Evolutionary conservation across 2,329 filamentous ascomycete species (phyloP).

Genomic region (Aspergillus candidus): DNA sequence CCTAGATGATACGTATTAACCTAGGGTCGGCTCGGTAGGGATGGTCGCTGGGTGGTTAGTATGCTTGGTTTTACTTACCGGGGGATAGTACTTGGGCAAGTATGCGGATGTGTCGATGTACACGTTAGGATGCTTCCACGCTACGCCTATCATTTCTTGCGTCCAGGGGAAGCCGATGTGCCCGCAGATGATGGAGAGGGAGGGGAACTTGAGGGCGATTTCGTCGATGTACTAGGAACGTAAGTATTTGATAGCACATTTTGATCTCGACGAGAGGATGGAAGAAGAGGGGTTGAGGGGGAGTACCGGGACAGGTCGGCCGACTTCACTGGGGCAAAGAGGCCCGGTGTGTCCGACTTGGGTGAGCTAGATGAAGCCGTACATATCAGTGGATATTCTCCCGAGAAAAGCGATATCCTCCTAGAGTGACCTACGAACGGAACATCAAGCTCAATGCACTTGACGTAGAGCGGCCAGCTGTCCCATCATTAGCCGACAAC

Average conservation of each 20-base stretch:
- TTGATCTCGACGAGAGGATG: too few relatives aligned
- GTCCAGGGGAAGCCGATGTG: constrained; percentile 21
- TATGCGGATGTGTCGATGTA: constrained; percentile 21
- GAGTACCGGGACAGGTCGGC: constrained; percentile 17
- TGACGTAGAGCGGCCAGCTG: constrained; percentile 20
- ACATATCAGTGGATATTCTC: background rate
- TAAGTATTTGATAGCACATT: background rate
- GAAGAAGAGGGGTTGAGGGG: too few relatives aligned
- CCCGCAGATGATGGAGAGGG: constrained; percentile 17
- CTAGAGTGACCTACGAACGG: constrained; percentile 10
- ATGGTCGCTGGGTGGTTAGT: too few relatives aligned
- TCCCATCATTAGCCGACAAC: too few relatives aligned
- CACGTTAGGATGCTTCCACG: constrained; percentile 23
- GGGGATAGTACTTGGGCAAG: constrained; percentile 19
- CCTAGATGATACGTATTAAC: background rate
- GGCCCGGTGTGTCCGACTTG: constrained; percentile 24
- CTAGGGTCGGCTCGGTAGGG: too few relatives aligned
- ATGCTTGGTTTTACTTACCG: too few relatives aligned
- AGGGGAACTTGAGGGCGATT: constrained; percentile 19
- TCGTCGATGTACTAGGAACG: constrained; percentile 15
- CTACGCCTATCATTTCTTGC: constrained; percentile 17
- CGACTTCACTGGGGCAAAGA: constrained; percentile 21
- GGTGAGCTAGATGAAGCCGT: constrained; percentile 7
- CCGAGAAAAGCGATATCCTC: too few relatives aligned
- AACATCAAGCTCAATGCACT: constrained; percentile 23